A percentile compares a stretch with the other conserved stretches of the same genome.
These are phyloP conservation scores for Cronartium quercuum DNA, from an alignment of 1,284 basidiomycete genomes.

Conservation along the genomic window DNA sequence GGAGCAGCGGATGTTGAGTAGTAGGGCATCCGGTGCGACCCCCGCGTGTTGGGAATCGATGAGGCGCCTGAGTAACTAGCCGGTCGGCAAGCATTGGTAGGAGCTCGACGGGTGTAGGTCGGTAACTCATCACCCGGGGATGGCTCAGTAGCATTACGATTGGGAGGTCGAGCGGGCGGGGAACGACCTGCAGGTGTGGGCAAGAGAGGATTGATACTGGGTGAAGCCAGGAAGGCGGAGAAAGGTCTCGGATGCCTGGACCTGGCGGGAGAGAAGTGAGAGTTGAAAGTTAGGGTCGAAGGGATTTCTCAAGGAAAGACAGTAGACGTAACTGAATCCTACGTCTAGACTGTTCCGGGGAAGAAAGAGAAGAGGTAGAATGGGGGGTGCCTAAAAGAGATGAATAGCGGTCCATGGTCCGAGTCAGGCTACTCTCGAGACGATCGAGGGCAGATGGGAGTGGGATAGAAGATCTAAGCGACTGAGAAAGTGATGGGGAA, in stretches of 20 bases:
- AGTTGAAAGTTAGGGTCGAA: neutral
- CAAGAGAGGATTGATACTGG: neutral
- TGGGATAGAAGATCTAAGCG: no score
- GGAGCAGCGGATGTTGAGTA: neutral
- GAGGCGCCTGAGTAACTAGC: neutral
- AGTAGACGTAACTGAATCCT: neutral
- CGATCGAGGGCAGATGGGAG: no score
- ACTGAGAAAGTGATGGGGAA: no score
- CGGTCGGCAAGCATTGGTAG: neutral
- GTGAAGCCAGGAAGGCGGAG: neutral
- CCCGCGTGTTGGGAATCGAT: neutral
- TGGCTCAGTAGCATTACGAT: neutral
- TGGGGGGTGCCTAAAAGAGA: no score
- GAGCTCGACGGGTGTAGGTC: constrained; percentile 1
- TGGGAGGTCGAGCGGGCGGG: neutral
- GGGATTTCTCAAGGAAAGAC: neutral
- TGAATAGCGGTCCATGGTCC: no score
- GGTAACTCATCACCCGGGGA: neutral
- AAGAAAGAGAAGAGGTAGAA: neutral
- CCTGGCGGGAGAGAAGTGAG: neutral
- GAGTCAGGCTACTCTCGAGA: no score
- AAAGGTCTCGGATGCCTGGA: neutral
- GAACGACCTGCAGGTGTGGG: neutral
- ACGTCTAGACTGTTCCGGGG: neutral
- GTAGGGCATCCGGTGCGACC: neutral